Evolutionary conservation across 2,329 filamentous ascomycete genomes (phyloP).

Genomic region (Cladophialophora immunda): DNA sequence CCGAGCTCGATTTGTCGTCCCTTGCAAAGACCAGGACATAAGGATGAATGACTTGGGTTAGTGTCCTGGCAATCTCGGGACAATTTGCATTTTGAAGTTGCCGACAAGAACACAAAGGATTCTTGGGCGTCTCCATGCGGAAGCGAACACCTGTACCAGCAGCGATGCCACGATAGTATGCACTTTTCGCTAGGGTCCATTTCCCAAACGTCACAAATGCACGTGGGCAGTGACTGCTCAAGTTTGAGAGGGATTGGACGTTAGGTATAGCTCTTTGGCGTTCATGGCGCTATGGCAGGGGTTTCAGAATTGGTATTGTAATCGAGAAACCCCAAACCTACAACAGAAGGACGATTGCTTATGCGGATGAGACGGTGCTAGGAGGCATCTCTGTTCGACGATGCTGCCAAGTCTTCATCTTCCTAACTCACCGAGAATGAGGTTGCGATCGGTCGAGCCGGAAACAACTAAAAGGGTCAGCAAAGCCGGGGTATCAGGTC

Average conservation of each 20-base stretch:
- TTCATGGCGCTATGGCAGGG: background rate
- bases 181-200: background rate
- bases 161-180: background rate
- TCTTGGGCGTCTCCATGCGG: background rate
- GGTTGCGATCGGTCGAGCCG: constrained; percentile 85
- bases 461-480: constrained; percentile 73
- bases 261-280: background rate
- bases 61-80: background rate
- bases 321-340: background rate
- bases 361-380: background rate
- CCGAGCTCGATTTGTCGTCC: background rate
- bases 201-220: background rate
- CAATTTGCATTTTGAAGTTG: background rate
- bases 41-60: background rate
- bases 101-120: background rate
- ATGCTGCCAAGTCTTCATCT: constrained; percentile 53
- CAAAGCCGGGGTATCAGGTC: constrained; percentile 3
- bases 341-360: background rate
- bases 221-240: background rate
- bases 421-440: constrained; percentile 82
- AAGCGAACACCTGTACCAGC: background rate
- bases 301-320: background rate
- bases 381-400: background rate
- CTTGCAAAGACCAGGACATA: background rate
- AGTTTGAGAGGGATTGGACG: background rate